A percentile compares a stretch with the other conserved stretches of the same genome.
These are phyloP conservation scores for Podaxis pistillaris DNA, from an alignment of 768 basidiomycete species.

Conservation along the genomic window DNA sequence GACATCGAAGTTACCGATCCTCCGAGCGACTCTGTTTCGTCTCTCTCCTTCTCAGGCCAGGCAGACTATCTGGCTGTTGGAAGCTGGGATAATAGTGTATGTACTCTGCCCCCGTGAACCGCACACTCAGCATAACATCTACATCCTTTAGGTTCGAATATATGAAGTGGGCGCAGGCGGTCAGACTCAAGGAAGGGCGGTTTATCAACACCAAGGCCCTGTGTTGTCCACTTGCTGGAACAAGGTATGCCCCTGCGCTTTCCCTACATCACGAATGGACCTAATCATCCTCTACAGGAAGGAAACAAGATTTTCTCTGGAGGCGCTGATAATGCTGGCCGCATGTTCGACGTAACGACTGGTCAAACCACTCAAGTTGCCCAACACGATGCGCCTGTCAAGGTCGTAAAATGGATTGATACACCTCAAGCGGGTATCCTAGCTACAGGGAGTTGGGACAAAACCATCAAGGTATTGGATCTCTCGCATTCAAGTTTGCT, in stretches of 20 bases:
- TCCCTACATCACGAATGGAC: constrained; percentile 6
- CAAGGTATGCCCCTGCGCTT: constrained; percentile 51
- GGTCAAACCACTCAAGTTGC: constrained; percentile 82
- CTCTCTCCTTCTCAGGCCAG: constrained; percentile 78
- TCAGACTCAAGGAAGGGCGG: constrained; percentile 84
- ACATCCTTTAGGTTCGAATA: constrained; percentile 71
- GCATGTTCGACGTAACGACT: constrained; percentile 87
- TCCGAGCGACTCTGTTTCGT: constrained; percentile 85
- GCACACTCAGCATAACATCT: constrained; percentile 14
- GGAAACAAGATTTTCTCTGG: constrained; percentile 90
- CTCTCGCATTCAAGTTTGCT: not conserved
- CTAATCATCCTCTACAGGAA: constrained; percentile 48
- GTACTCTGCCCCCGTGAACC: constrained; percentile 20
- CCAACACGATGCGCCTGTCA: constrained; percentile 88
- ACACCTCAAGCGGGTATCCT: constrained; percentile 72
- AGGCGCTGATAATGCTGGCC: constrained; percentile 93
- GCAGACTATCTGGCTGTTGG: constrained; percentile 91
- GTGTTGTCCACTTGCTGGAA: constrained; percentile 90
- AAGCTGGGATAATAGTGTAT: constrained; percentile 91
- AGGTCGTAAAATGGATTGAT: constrained; percentile 79
- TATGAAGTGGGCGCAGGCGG: constrained; percentile 85
- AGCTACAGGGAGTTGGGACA: constrained; percentile 97
- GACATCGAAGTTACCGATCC: constrained; percentile 82
- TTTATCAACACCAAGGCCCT: constrained; percentile 89
- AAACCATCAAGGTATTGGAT: constrained; percentile 79